These are phyloP conservation scores for Aspergillus amoenus DNA, from an alignment of 2,329 filamentous ascomycete genomes.

Conservation along the genomic window DNA sequence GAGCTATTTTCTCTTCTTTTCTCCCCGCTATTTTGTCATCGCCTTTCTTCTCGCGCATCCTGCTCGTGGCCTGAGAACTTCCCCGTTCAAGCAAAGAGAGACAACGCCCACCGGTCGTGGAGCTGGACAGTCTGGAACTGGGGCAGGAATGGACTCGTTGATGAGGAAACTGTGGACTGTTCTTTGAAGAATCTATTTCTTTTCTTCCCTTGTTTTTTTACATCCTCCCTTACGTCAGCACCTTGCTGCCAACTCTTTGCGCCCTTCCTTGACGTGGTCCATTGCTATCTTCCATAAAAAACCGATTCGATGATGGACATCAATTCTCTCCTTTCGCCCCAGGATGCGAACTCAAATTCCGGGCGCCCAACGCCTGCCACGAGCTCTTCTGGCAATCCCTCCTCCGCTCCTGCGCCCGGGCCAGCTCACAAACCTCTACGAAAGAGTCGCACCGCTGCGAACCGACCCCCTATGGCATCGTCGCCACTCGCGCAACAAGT, in stretches of 20 bases:
- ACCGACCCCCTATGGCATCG: slow-evolving; percentile 36
- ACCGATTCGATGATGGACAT: slow-evolving; percentile 42
- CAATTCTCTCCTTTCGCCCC: slow-evolving; percentile 47
- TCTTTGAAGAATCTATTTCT: slow-evolving; percentile 23
- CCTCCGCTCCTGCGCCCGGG: slow-evolving; percentile 22
- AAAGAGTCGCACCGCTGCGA: slow-evolving; percentile 34
- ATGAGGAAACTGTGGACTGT: slow-evolving; percentile 29
- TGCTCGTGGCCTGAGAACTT: neutral
- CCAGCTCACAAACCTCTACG: slow-evolving; percentile 39
- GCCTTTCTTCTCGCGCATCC: slow-evolving; percentile 4
- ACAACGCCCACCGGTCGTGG: slow-evolving; percentile 7
- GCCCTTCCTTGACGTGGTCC: slow-evolving; percentile 22
- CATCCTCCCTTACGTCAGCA: slow-evolving; percentile 13
- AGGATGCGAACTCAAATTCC: slow-evolving; percentile 41
- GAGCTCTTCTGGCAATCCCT: slow-evolving; percentile 26
- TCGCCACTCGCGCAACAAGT: slow-evolving; percentile 47
- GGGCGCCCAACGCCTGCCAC: slow-evolving; percentile 33
- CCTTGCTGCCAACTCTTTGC: slow-evolving; percentile 9
- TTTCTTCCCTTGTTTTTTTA: slow-evolving; percentile 6
- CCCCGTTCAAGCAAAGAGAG: neutral
- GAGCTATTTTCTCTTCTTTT: neutral
- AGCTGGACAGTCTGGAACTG: slow-evolving; percentile 24
- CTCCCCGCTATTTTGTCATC: neutral
- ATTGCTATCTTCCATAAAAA: slow-evolving; percentile 5
- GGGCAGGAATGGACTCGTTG: slow-evolving; percentile 39